Evolutionary conservation across 1,139 yeast genomes (phyloP).

Genomic region (Taiozyma sp.): DNA sequence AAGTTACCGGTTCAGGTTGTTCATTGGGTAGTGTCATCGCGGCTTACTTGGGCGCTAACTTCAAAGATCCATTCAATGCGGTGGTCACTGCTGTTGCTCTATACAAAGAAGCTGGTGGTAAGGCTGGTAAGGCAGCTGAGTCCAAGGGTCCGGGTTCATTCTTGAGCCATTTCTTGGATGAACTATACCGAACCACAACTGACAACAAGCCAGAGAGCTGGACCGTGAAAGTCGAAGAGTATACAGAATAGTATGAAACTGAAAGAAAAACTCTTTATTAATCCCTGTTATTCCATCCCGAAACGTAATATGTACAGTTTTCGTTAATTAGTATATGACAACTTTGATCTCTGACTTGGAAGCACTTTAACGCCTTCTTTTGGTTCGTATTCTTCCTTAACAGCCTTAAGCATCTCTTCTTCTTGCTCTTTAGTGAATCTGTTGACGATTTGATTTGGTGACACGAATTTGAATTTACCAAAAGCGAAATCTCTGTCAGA

Average conservation of each 20-base stretch:
- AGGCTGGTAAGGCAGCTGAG: constrained; percentile 33
- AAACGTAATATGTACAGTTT: background rate
- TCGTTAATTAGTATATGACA: constrained; percentile 52
- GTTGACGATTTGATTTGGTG: constrained; percentile 78
- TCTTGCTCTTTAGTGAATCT: constrained; percentile 65
- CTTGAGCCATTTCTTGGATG: constrained; percentile 10
- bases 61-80: constrained; percentile 39
- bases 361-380: constrained; percentile 36
- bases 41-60: constrained; percentile 47
- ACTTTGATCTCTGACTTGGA: constrained; percentile 60
- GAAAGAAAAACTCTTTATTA: background rate
- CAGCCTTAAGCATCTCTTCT: constrained; percentile 34
- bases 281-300: background rate
- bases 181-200: constrained; percentile 13
- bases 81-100: constrained; percentile 54
- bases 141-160: constrained; percentile 16
- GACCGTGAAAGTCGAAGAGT: constrained; percentile 15
- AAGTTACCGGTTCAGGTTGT: constrained; percentile 89
- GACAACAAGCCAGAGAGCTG: constrained; percentile 24
- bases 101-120: constrained; percentile 63
- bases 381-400: constrained; percentile 41
- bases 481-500: constrained; percentile 90
- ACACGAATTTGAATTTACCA: constrained; percentile 81
- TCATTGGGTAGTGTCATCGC: constrained; percentile 75
- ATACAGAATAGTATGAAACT: background rate